These are phyloP conservation scores for Epichloe aotearoae DNA, from an alignment of 2,329 filamentous ascomycete species.

Conservation along the genomic window DNA sequence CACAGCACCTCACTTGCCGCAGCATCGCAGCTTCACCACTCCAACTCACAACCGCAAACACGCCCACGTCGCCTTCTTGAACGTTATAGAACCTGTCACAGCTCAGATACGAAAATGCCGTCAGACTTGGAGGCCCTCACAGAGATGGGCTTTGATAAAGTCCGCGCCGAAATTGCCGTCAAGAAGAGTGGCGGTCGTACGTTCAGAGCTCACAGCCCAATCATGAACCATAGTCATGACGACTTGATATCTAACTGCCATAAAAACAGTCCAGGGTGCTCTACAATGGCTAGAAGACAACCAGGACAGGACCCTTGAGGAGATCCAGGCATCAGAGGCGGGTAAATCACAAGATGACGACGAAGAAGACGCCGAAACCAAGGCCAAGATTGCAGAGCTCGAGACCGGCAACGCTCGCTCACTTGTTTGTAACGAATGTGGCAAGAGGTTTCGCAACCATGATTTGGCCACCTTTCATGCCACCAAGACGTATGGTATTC, in stretches of 20 bases:
- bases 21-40: background rate
- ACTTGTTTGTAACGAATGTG: constrained; percentile 87
- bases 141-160: constrained; percentile 71
- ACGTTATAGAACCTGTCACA: background rate
- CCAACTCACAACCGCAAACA: constrained; percentile 1
- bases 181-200: constrained; percentile 69
- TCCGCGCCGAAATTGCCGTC: constrained; percentile 70
- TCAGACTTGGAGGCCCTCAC: constrained; percentile 48
- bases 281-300: constrained; percentile 92
- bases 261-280: constrained; percentile 61
- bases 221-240: background rate
- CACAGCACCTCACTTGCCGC: background rate
- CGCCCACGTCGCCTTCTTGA: background rate
- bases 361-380: constrained; percentile 34
- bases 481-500: constrained; percentile 53
- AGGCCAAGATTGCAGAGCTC: constrained; percentile 49
- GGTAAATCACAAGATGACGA: constrained; percentile 32
- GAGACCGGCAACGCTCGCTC: constrained; percentile 60
- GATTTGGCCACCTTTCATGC: constrained; percentile 83
- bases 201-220: constrained; percentile 18
- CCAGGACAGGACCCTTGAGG: constrained; percentile 74
- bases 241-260: background rate
- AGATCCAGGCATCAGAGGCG: constrained; percentile 46
- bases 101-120: constrained; percentile 33
- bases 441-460: constrained; percentile 75